Evolutionary conservation across 148 eudicot species (phyloP).

Genomic region (Fallopia convolvulus): DNA sequence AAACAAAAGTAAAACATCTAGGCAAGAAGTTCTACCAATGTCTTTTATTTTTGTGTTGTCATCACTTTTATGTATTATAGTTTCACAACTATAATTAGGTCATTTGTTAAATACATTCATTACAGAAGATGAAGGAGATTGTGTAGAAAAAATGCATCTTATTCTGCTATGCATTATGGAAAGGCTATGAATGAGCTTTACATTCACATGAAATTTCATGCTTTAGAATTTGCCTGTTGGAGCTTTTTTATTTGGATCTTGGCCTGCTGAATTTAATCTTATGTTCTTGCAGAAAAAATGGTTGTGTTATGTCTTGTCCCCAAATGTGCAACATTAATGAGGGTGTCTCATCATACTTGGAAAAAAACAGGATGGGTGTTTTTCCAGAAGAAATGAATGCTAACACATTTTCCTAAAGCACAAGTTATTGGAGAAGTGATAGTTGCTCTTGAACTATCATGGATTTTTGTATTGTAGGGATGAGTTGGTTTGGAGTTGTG

Average conservation of each 20-base stretch:
- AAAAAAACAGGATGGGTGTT: conserved; percentile 17
- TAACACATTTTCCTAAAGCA: conserved; percentile 23
- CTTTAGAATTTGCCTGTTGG: neutral
- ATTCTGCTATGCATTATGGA: neutral
- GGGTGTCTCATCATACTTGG: neutral
- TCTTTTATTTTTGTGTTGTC: neutral
- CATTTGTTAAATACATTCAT: neutral
- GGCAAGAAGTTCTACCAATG: too few species aligned
- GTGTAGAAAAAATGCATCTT: neutral
- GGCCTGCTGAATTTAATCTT: neutral
- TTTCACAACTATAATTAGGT: neutral
- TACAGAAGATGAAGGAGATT: neutral
- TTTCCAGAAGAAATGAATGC: conserved; percentile 24
- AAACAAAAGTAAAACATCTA: too few species aligned
- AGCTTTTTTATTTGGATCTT: neutral
- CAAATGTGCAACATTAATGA: conserved; percentile 55
- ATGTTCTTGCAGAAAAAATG: conserved; percentile 61
- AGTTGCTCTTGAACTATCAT: conserved; percentile 27
- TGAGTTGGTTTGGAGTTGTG: conserved; percentile 41
- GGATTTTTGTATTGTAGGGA: conserved; percentile 37
- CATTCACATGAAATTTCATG: neutral
- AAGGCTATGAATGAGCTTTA: neutral
- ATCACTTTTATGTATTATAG: neutral
- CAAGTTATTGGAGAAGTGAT: conserved; percentile 29
- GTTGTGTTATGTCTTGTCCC: conserved; percentile 70